Evolutionary conservation across 148 eudicot species (phyloP).

Genomic region (Cornus controversa): DNA sequence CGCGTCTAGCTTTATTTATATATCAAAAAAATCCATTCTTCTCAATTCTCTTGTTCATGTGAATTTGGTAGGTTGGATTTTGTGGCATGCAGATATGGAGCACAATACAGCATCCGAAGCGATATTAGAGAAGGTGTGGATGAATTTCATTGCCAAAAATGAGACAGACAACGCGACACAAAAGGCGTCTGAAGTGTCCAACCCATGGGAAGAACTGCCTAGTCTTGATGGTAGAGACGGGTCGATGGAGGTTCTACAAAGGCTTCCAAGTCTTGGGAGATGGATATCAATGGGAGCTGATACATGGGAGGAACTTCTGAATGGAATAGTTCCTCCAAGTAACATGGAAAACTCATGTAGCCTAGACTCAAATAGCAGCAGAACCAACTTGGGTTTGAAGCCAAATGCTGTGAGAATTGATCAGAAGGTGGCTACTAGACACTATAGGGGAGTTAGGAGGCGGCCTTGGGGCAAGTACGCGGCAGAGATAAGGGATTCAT

Average conservation of each 20-base stretch:
- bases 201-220: constrained; percentile 43
- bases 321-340: constrained; percentile 23
- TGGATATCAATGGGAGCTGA: constrained; percentile 80
- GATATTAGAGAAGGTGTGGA: constrained; percentile 71
- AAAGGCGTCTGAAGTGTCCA: background rate
- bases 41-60: background rate
- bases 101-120: constrained; percentile 27
- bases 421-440: constrained; percentile 25
- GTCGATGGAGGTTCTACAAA: constrained; percentile 32
- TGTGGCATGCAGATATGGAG: constrained; percentile 18
- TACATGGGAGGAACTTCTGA: constrained; percentile 59
- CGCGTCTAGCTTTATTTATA: background rate
- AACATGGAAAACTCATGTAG: background rate
- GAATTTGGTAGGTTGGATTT: background rate
- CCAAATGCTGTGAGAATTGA: background rate
- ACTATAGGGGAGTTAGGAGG: constrained; percentile 78
- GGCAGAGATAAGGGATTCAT: constrained; percentile 80
- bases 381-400: background rate
- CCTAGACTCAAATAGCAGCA: background rate
- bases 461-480: constrained; percentile 92
- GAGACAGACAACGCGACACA: constrained; percentile 3
- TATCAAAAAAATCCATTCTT: background rate
- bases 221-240: constrained; percentile 27
- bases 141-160: constrained; percentile 46
- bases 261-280: constrained; percentile 73